Evolutionary conservation across 2,329 filamentous ascomycete species (phyloP).

Genomic region (Fusarium circinatum): DNA sequence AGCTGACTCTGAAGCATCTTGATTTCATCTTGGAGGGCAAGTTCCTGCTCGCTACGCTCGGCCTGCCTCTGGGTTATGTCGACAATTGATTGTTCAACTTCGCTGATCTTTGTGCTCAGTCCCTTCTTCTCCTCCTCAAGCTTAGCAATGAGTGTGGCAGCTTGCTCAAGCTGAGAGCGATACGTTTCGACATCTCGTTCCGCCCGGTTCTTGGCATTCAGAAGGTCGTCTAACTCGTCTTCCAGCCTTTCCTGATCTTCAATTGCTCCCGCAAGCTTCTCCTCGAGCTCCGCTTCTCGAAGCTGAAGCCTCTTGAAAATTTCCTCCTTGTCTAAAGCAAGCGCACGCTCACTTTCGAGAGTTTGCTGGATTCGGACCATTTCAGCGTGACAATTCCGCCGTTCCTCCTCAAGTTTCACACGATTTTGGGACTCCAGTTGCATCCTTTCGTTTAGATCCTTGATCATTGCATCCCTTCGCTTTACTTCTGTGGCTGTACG

Average conservation of each 20-base stretch:
- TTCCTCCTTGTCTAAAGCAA: conserved; percentile 97
- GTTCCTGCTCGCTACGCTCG: conserved; percentile 79
- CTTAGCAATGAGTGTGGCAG: conserved; percentile 84
- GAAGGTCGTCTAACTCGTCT: conserved; percentile 88
- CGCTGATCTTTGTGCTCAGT: conserved; percentile 72
- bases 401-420: conserved; percentile 88
- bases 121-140: conserved; percentile 88
- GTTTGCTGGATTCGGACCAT: conserved; percentile 92
- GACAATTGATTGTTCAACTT: conserved; percentile 76
- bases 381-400: conserved; percentile 85
- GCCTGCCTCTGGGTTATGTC: conserved; percentile 77
- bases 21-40: conserved; percentile 82
- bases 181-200: conserved; percentile 86
- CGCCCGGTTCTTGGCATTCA: conserved; percentile 87
- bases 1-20: conserved; percentile 93
- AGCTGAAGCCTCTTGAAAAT: conserved; percentile 96
- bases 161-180: conserved; percentile 88
- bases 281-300: conserved; percentile 90
- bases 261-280: conserved; percentile 90
- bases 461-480: conserved; percentile 93
- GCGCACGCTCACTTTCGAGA: conserved; percentile 92
- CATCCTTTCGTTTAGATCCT: conserved; percentile 86
- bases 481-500: conserved; percentile 93
- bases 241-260: conserved; percentile 95
- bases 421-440: conserved; percentile 77